phyloP scores from a whole-genome alignment of 1,284 basidiomycete species.

The Heterobasidion irregulare region DNA sequence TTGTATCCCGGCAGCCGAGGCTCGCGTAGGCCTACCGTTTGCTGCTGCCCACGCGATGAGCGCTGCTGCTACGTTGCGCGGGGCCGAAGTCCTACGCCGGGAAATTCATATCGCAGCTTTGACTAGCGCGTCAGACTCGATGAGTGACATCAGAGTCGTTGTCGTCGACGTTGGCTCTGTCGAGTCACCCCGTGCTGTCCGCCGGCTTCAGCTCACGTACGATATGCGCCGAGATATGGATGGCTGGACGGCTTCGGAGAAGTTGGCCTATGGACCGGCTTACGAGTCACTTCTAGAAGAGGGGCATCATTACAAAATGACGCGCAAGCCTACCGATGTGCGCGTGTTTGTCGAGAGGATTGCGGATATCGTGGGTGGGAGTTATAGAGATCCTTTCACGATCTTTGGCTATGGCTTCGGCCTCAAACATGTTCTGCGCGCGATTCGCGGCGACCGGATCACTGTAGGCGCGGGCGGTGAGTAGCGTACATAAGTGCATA shows the following conservation, averaged over 20 bases:
- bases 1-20: slow-evolving; percentile 61
- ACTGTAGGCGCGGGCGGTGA: slow-evolving; percentile 69
- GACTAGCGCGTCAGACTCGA: slow-evolving; percentile 40
- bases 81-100: slow-evolving; percentile 59
- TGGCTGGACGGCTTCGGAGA: slow-evolving; percentile 65
- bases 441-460: slow-evolving; percentile 55
- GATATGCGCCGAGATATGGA: slow-evolving; percentile 46
- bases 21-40: slow-evolving; percentile 66
- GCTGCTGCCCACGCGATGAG: slow-evolving; percentile 61
- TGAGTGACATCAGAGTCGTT: slow-evolving; percentile 55
- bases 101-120: slow-evolving; percentile 53
- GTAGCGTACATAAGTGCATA: slow-evolving; percentile 9
- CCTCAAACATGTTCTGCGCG: slow-evolving; percentile 36
- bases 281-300: slow-evolving; percentile 45
- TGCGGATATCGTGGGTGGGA: slow-evolving; percentile 47
- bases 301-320: slow-evolving; percentile 24
- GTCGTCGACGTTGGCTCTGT: slow-evolving; percentile 62
- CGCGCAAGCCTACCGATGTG: slow-evolving; percentile 46
- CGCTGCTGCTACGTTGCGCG: slow-evolving; percentile 61
- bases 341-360: slow-evolving; percentile 49
- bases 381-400: slow-evolving; percentile 28
- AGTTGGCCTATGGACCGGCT: slow-evolving; percentile 57
- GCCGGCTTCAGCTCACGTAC: slow-evolving; percentile 13
- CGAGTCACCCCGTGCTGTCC: slow-evolving; percentile 24
- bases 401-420: slow-evolving; percentile 36